Base-by-base conservation (phyloP, 2,329 filamentous ascomycete genomes). In the Sclerotinia sclerotiorum region DNA sequence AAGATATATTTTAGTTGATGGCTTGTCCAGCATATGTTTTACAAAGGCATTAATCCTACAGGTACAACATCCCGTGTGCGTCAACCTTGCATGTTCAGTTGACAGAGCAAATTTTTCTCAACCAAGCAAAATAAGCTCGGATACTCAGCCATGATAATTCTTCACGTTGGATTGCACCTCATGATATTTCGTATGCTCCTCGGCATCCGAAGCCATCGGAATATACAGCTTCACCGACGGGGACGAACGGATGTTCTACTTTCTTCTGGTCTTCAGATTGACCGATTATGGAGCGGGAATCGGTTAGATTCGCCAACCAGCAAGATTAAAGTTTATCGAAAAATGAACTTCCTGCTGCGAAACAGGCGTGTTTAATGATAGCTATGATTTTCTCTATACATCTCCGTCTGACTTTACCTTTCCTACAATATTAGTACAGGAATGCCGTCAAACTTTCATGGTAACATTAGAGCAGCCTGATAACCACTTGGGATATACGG, bases 51-150 rank as follows among this genome's bases (percentile, higher is more conserved):
- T 17, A 17, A 11, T 39, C 19, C 24, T 49, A 62, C 32, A 17
- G 21, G 44, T 35, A 24, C 10, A 35, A 21, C 44, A 49, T 49
- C 44, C 58, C 19, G 13, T 27, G 7, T 49, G 27, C 27, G 4
- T 62, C 46, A n/a, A 51, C 39, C 60, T 51, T 51, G 46, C 29
- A 62, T 39, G 27, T 51, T 51, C 29, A 15, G 15, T 62, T 39
- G 49, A 51, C 2, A 17, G 19, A 48, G 29, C 44, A 49, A 7
- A 29, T 62, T 51, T 51, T 35, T 35, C 7, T 35, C n/a, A 49
- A 19, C 24, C 24, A 8, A 29, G 29, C 44, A 62, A 27, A 27
- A 19, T 49, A 17, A 35, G 29, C 29, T 49, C 44, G 58, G 21
- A 35, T 35, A 62, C 24, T 21, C 58, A 49, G 44, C 13, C 44